Base-by-base conservation (phyloP, 2,329 filamentous ascomycete species). In the Pseudogymnoascus sp. region DNA sequence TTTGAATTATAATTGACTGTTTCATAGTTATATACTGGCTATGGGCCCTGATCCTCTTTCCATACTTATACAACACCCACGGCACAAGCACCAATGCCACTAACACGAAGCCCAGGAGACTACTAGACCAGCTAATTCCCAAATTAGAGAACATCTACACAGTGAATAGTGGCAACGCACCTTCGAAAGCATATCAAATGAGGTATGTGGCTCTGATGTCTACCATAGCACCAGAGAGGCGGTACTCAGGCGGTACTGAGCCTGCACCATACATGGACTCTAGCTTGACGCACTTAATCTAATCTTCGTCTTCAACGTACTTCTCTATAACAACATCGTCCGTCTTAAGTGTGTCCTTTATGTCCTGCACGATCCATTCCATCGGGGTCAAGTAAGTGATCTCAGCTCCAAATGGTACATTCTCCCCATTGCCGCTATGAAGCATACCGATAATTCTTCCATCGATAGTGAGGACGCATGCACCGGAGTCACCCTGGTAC, bases 171-270 rank as follows among this genome's bases (percentile, higher is more conserved):
- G 62, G 62, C 12, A 63, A 63, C 4, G 41, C 38, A 36, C 36
- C 62, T 9, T 16, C 59, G 14, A 38, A 28, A 11, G 38, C 39
- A 42, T 63, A 63, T 61, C 62, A 45, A 19, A 62, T 38, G 28
- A 63, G 39, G 28, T 39, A 23, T 61, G n/a, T 63, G 58, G 62
- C 62, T 19, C 25, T 42, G 28, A 63, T 38, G 2, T 82, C 83
- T 5, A 84, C 71, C 80, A 85, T 84, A 25, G 82, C 81, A 1
- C 78, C 77, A 62, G 83, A 80, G 14, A 87, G 73, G 0, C 84
- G 76, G 63, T 84, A 75, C 70, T 87, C 83, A 0, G 83, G 82
- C 0, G 76, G 75, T 0, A 78, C 74, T 0, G 38, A 9, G 2
- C 42, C 60, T 7, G 25, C 36, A 7, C 60, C 45, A 25, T 62